A percentile compares a stretch with the other conserved stretches of the same genome.
phyloP scores from a whole-genome alignment of 2,329 filamentous ascomycete genomes.

The Aspergillus intermedius region DNA sequence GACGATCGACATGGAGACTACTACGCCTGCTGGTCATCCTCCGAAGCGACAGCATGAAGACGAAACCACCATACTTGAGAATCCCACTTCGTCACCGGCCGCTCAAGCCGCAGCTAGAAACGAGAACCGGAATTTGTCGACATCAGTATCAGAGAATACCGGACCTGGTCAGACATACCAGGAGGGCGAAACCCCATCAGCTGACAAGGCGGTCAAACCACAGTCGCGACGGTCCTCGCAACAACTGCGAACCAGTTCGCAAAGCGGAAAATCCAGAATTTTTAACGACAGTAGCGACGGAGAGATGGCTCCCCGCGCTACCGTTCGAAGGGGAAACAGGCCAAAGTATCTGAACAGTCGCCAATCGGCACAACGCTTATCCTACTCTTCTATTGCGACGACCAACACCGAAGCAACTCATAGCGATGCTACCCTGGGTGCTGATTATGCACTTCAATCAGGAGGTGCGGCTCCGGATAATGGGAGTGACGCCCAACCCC shows the following conservation, averaged over 20 bases:
- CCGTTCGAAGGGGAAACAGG: conserved; percentile 36
- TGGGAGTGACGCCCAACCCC: conserved; percentile 10
- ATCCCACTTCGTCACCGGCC: conserved; percentile 40
- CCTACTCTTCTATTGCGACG: conserved; percentile 50
- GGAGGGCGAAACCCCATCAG: conserved; percentile 8
- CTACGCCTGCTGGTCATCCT: conserved; percentile 8
- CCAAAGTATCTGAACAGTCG: conserved; percentile 52
- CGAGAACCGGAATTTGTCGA: conserved; percentile 33
- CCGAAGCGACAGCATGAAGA: conserved; percentile 16
- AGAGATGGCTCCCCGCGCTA: conserved; percentile 14
- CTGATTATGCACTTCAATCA: conserved; percentile 76
- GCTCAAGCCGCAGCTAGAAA: conserved; percentile 39
- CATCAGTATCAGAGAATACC: conserved; percentile 13
- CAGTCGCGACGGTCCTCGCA: conserved; percentile 17
- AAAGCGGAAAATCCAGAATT: conserved; percentile 18
- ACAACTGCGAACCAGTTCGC: conserved; percentile 18
- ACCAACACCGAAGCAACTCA: conserved; percentile 53
- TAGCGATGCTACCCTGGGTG: conserved; percentile 67
- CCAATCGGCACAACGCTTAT: conserved; percentile 53
- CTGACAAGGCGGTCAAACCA: conserved; percentile 15
- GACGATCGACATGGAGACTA: conserved; percentile 14
- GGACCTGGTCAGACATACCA: conserved; percentile 17
- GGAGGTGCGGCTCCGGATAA: conserved; percentile 62
- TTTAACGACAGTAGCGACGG: conserved; percentile 21
- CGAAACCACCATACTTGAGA: conserved; percentile 36